A percentile compares a stretch with the other conserved stretches of the same genome.
Evolutionary conservation across 441 rosid genomes (phyloP).

Genomic region (Macaranga tanarius): DNA sequence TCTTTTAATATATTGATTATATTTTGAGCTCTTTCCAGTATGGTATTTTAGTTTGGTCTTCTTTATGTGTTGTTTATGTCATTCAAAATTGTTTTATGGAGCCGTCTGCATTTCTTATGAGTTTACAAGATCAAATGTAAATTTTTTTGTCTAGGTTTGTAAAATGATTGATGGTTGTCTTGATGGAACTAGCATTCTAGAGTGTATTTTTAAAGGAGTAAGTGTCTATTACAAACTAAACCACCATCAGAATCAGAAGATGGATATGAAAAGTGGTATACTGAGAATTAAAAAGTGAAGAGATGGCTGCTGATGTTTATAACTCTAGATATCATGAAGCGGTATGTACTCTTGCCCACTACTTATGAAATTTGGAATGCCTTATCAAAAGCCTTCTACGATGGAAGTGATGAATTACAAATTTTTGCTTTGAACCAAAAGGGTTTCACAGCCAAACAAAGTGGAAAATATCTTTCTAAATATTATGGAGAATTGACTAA

Average conservation of each 20-base stretch:
- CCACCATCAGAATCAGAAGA: background rate
- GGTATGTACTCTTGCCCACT: background rate
- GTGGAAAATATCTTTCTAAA: background rate
- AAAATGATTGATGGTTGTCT: conserved; percentile 58
- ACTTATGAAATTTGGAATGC: background rate
- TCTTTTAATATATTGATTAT: background rate
- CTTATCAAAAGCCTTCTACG: conserved; percentile 4
- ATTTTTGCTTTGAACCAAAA: background rate
- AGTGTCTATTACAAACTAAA: conserved; percentile 57
- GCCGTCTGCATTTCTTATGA: background rate
- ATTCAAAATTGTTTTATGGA: background rate
- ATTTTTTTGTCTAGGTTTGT: conserved; percentile 53
- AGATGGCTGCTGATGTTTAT: conserved; percentile 3
- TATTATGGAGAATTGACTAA: background rate
- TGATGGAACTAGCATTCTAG: conserved; percentile 49
- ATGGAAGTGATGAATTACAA: conserved; percentile 13
- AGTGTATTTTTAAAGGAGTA: conserved; percentile 66
- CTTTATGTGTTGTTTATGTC: background rate
- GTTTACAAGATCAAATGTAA: background rate
- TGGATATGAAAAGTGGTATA: background rate
- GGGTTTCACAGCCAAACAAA: background rate
- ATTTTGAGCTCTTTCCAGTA: too few species aligned
- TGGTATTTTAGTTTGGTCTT: background rate
- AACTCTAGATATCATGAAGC: background rate
- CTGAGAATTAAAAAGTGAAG: background rate